Base-by-base conservation (phyloP, 1,284 basidiomycete species). In the Boletus sp. region DNA sequence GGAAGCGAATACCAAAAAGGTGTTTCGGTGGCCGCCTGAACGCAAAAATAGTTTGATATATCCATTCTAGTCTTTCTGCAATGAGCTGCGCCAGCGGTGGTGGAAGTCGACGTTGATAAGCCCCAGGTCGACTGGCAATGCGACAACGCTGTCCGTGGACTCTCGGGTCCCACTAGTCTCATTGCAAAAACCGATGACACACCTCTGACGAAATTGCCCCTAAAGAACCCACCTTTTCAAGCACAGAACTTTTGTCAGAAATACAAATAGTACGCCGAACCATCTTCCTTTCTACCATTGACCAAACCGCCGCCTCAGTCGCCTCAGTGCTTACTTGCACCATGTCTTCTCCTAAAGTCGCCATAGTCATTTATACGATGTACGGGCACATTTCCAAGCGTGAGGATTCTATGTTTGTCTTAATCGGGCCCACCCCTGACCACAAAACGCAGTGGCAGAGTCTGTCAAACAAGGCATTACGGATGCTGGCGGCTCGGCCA, bases 301-400 rank as follows among this genome's bases (percentile, higher is more conserved):
- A 3, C 44, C 61, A n/a, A 50, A 23, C 47, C 10, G 5, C 29
- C 13, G 8, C 10, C 25, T 26, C 9, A 26, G 25, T 26, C 25
- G 25, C 8, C 41, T 27, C 34, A 43, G 6, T 16, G 23, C 29
- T 36, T 34, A 12, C 13, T 27, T 20, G 8, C 39, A 48, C 27
- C 33, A 69, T 69, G 60, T 48, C 62, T 39, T 45, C 47, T 1
- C 58, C 58, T 1, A 69, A 64, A 52, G 66, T 78, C 50, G 76
- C 71, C 25, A 74, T 78, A 50, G 57, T 73, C 53, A 73, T 75
- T 59, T 79, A 80, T 65, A 66, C 71, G 19, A 69, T 74, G 61
- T 76, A 72, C 55, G 77, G 76, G 17, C 78, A 80, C 58, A 69
- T 77, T 51, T 66, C 63, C 47, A 66, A 65, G 45, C 47, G 72